Base-by-base conservation (phyloP, 345 rosid genomes). In the Hibiscus tridactylites region DNA sequence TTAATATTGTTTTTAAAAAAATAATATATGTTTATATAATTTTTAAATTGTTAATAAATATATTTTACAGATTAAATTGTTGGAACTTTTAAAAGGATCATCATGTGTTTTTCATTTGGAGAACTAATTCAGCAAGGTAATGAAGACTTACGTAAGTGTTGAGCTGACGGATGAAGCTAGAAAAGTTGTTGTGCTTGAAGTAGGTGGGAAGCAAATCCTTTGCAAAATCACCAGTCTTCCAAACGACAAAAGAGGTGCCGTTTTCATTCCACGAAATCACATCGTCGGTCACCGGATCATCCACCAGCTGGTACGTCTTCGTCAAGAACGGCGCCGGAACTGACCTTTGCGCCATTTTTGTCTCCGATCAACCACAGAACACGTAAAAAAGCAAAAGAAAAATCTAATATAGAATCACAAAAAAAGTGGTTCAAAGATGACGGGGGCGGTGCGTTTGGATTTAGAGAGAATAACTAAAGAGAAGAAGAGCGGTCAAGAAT, bases 401-500 rank as follows among this genome's bases (percentile, higher is more conserved):
- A 72, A 59, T 54, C 68, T 21, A 39, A 71, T 24, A 26, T 54
- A 21, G 13, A 44, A 15, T 33, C 29, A 24, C 42, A 3, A 33
- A 71, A 19, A 46, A 26, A 28, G 21, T 21, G 21, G 21, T 44
- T 63, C n/a, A 16, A 62, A 37, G 60, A 44, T 1, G 47, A 44
- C 0, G 12, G 13, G 3, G 13, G 47, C 12, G 47, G 24, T 56
- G 67, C 47, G 47, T 3, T 62, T 44, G 24, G 16, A 5, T 50
- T 73, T 56, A 77, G 75, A 64, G 21, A 29, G 76, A 82, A 82
- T 79, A 91, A 85, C 97, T 94, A 85, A 94, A 94, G 77, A 94
- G 97, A 83, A 94, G 78, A 72, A 94, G 97, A 76, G 98, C 98
- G 26, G 98, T 94, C 79, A 93, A 39, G 85, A 93, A 93, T 77